phyloP scores from a whole-genome alignment of 2,329 filamentous ascomycete genomes.

The Aspergillus niger region DNA sequence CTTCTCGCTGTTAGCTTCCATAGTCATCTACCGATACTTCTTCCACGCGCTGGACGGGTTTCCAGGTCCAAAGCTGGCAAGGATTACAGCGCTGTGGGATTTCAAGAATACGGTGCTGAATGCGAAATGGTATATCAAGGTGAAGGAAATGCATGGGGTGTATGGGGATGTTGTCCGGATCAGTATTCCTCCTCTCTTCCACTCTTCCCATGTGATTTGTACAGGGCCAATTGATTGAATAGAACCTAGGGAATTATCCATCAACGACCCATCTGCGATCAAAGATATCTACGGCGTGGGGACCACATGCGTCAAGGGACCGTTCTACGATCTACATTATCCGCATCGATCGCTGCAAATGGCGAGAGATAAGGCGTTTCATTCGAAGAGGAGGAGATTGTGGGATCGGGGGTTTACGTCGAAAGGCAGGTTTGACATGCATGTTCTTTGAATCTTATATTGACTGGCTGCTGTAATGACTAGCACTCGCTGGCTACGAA shows the following conservation, averaged over 20 bases:
- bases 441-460: not conserved
- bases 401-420: conserved; percentile 17
- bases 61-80: conserved; percentile 1
- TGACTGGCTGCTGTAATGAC: not conserved
- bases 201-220: not conserved
- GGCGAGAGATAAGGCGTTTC: conserved; percentile 11
- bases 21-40: conserved; percentile 11
- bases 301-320: conserved; percentile 12
- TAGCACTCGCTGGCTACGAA: conserved; percentile 12
- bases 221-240: not conserved
- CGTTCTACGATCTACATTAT: conserved; percentile 14
- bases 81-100: conserved; percentile 7
- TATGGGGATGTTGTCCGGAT: conserved; percentile 15
- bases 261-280: conserved; percentile 10
- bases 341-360: conserved; percentile 15
- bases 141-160: conserved; percentile 9
- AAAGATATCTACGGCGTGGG: conserved; percentile 6
- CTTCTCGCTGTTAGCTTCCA: not conserved
- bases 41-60: conserved; percentile 8
- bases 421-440: not conserved
- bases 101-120: not conserved
- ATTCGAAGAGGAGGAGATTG: conserved; percentile 8
- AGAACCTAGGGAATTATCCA: conserved; percentile 14
- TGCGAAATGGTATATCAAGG: conserved; percentile 10
- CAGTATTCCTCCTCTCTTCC: not conserved